Percentiles rank a stretch among this genome's conserved stretches.
Evolutionary conservation across 208 protist genomes (phyloP).

Genomic region (Crithidia brevicula): DNA sequence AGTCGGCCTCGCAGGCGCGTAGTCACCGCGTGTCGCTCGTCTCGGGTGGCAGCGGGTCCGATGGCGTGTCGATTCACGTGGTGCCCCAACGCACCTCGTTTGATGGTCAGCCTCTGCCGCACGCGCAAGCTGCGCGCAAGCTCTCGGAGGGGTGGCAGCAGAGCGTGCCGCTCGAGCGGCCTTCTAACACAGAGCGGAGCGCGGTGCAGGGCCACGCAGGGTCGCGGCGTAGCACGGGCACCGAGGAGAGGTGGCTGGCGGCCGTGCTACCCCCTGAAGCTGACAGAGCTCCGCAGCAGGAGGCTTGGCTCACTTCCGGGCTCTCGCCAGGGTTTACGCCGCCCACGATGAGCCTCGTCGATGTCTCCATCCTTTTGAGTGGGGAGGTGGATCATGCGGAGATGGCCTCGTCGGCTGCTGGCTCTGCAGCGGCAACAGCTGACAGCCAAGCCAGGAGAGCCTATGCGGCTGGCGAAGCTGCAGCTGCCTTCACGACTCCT

Average conservation of each 20-base stretch:
- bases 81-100: neutral
- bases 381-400: neutral
- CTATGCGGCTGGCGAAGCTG: neutral
- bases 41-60: neutral
- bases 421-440: too few species aligned
- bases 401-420: too few species aligned
- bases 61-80: neutral
- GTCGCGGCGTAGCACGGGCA: neutral
- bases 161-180: neutral
- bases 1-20: neutral
- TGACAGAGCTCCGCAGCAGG: too few species aligned
- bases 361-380: constrained; percentile 5
- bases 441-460: neutral
- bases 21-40: neutral
- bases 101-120: neutral
- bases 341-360: constrained; percentile 4
- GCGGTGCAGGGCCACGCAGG: neutral
- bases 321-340: constrained; percentile 10
- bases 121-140: neutral
- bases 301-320: neutral
- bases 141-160: neutral
- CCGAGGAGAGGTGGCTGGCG: constrained; percentile 13
- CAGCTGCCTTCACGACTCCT: neutral
- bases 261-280: neutral
- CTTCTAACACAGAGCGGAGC: neutral